Base-by-base conservation (phyloP, 1,139 yeast genomes). In the Zygosaccharomyces pseudobailii region DNA sequence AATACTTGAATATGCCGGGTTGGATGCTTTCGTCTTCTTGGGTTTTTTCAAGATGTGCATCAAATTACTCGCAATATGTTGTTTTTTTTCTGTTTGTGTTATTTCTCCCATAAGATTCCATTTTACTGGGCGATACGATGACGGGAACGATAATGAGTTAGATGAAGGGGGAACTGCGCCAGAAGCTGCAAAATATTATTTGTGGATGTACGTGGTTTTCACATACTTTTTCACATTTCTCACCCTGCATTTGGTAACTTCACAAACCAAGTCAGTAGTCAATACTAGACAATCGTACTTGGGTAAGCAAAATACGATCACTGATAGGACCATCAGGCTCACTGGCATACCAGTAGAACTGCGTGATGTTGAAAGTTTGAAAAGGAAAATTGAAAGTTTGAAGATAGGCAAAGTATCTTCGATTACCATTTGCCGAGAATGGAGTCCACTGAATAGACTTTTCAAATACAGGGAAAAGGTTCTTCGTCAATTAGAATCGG, bases 271-370 rank as follows among this genome's bases (percentile, higher is more conserved):
- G 51, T 72, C 76, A 49, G 88, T 92, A 35, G 84, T 90, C 25
- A 73, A 75, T 49, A 82, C 86, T 20, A 76, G 98, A 49, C 98
- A 92, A 63, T 73, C 75, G 54, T 87, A 87, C 62, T 71, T 92
- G 55, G 97, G 97, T 0, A 78, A 82, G 43, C 97, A 90, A 63
- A 85, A 87, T 63, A 84, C 96, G 5, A 79, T 92, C 46, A 89
- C 97, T 0, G 98, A 92, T 71, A 74, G 97, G 59, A 92, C 98
- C 0, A 86, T 92, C 46, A 72, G 94, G 50, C 67, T 92, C 23
- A 85, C 94, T 38, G 97, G 97, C 0, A 87, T 92, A n/a, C 97
- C 97, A 0, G 84, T 87, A 0, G 81, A 82, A 43, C 69, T 89
- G 34, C 71, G 97, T 48, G 82, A 81, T 45, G 92, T 83, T 55